Conservation (phyloP, 2,329 filamentous ascomycete species). For the Fusarium burgessii region DNA sequence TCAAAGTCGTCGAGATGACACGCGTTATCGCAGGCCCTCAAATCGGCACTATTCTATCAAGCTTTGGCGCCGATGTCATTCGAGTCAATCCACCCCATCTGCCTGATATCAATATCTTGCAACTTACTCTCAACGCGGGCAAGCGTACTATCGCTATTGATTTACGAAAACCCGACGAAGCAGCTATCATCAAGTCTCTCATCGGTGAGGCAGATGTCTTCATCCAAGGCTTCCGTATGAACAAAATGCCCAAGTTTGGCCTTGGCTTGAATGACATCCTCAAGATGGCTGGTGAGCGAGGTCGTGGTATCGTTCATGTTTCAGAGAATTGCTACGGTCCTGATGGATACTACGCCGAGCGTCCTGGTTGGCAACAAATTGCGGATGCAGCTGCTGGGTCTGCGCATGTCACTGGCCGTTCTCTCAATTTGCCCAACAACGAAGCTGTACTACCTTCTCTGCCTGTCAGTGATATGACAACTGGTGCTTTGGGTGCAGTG, state of each 20-base stretch:
- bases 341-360: conserved; percentile 66
- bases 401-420: conserved; percentile 14
- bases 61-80: conserved; percentile 19
- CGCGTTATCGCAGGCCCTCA: conserved; percentile 24
- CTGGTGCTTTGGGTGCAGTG: conserved; percentile 50
- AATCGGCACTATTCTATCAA: conserved; percentile 14
- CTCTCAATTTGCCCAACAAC: background rate
- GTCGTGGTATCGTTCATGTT: conserved; percentile 72
- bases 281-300: conserved; percentile 52
- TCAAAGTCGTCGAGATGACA: conserved; percentile 25
- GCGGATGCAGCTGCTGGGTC: conserved; percentile 58
- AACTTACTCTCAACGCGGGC: conserved; percentile 19
- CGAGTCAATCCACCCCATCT: conserved; percentile 14
- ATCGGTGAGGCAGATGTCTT: conserved; percentile 14
- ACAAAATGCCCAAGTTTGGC: conserved; percentile 27
- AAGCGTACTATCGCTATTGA: conserved; percentile 27
- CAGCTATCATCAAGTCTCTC: conserved; percentile 10
- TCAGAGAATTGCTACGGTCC: conserved; percentile 75
- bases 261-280: conserved; percentile 18
- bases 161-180: conserved; percentile 9
- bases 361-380: conserved; percentile 76
- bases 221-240: conserved; percentile 24
- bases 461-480: conserved; percentile 53
- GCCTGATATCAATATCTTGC: conserved; percentile 21
- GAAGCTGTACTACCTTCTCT: conserved; percentile 40